These are phyloP conservation scores for Beauveria sp. DNA, from an alignment of 2,329 filamentous ascomycete genomes.

Conservation along the genomic window DNA sequence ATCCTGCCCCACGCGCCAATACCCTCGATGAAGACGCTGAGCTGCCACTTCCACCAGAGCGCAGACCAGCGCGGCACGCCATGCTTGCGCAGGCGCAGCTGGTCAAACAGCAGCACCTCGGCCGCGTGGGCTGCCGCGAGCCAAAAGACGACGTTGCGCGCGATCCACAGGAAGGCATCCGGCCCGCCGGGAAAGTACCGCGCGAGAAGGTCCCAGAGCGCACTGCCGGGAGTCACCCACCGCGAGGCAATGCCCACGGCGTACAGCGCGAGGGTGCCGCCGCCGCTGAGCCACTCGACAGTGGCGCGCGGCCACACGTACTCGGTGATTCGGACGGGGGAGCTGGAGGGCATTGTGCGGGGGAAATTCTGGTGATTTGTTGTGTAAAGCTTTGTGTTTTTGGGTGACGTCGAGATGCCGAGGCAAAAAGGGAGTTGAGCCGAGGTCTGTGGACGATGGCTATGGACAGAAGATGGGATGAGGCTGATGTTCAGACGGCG, in stretches of 20 bases:
- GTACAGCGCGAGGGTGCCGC: slow-evolving; percentile 3
- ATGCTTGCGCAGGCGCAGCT: slow-evolving; percentile 4
- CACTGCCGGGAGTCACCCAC: slow-evolving; percentile 1
- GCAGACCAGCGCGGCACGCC: slow-evolving; percentile 8
- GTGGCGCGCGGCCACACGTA: neutral
- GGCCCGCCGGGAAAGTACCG: slow-evolving; percentile 5
- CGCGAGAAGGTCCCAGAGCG: neutral
- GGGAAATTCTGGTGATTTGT: neutral
- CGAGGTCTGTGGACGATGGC: neutral
- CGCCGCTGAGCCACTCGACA: neutral
- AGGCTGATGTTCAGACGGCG: neutral
- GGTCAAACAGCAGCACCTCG: slow-evolving; percentile 9
- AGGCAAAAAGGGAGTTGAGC: neutral
- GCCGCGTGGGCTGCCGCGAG: neutral
- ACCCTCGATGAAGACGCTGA: slow-evolving; percentile 9
- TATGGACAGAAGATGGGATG: neutral
- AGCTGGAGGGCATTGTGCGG: neutral
- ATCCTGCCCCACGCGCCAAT: slow-evolving; percentile 7
- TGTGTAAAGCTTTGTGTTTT: neutral
- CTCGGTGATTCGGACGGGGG: slow-evolving; percentile 1
- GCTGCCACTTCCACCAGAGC: slow-evolving; percentile 11
- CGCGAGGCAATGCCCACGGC: neutral
- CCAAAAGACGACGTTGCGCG: neutral
- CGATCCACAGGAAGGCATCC: neutral
- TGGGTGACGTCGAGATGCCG: neutral